Conservation (phyloP, 257 asterid species). For the Nicotiana otophora region DNA sequence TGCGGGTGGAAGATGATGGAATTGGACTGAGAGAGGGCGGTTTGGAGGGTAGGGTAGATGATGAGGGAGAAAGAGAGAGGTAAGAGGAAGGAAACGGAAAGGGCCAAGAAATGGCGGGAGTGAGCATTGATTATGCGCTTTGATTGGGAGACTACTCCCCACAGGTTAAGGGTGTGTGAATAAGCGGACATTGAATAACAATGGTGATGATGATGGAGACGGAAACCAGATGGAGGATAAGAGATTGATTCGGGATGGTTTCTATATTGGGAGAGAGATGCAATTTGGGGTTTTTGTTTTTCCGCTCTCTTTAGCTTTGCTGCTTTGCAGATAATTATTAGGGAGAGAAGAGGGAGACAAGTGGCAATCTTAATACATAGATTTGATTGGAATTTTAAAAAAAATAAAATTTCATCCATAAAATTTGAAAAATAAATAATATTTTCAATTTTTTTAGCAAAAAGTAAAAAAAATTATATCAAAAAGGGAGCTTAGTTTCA, state of each 20-base stretch:
- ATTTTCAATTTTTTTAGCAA: too few relatives aligned
- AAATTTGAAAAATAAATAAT: too few relatives aligned
- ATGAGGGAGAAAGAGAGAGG: slow-evolving; percentile 51
- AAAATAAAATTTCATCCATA: too few relatives aligned
- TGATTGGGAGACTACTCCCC: slow-evolving; percentile 55
- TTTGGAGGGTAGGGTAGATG: slow-evolving; percentile 37
- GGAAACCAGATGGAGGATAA: background rate
- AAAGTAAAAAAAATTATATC: too few relatives aligned
- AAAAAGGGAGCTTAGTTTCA: too few relatives aligned
- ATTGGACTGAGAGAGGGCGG: slow-evolving; percentile 17
- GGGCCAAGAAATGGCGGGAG: slow-evolving; percentile 57
- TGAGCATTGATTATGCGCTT: slow-evolving; percentile 53
- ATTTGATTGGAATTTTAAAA: too few relatives aligned
- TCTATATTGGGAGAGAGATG: background rate
- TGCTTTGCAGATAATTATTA: background rate
- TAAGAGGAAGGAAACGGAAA: slow-evolving; percentile 53
- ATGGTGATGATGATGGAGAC: background rate
- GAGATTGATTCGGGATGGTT: background rate
- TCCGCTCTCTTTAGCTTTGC: background rate
- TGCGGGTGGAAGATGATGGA: slow-evolving; percentile 22
- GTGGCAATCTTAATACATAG: background rate
- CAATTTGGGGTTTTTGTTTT: too few relatives aligned
- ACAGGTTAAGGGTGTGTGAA: slow-evolving; percentile 40
- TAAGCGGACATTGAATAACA: background rate
- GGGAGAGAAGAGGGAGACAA: background rate